Conservation (phyloP, 2,329 filamentous ascomycete species). For the Lecanoromycetidae sp. region DNA sequence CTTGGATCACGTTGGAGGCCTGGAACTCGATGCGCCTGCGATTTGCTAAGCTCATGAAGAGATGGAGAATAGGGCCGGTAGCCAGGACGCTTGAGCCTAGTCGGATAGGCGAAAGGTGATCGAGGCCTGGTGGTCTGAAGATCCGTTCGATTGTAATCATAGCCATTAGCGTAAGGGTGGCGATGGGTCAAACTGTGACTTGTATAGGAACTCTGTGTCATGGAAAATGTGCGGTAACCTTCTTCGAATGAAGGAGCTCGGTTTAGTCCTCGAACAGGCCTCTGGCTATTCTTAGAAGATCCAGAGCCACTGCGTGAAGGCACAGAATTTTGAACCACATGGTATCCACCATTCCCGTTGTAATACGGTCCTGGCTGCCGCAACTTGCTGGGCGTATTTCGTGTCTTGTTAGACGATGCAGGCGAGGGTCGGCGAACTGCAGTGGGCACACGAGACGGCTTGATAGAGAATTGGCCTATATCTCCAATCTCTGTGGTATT, state of each 20-base stretch:
- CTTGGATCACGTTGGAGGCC: conserved; percentile 9
- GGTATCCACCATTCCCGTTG: background rate
- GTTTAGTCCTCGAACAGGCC: background rate
- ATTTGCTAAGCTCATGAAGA: conserved; percentile 15
- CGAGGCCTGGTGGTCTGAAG: conserved; percentile 10
- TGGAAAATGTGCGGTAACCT: conserved; percentile 16
- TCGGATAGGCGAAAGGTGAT: conserved; percentile 20
- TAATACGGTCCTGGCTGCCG: conserved; percentile 1
- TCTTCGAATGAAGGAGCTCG: conserved; percentile 12
- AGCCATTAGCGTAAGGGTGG: background rate
- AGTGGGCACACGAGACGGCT: conserved; percentile 6
- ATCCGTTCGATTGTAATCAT: background rate
- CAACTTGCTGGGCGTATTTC: background rate
- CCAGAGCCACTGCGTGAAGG: conserved; percentile 1
- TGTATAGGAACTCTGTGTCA: conserved; percentile 14
- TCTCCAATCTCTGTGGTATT: conserved; percentile 16
- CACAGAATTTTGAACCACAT: background rate
- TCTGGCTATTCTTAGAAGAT: background rate
- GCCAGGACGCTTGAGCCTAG: conserved; percentile 19
- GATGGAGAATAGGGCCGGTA: conserved; percentile 19
- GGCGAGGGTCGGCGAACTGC: background rate
- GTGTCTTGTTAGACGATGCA: background rate
- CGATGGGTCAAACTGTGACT: conserved; percentile 12
- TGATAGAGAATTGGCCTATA: conserved; percentile 14
- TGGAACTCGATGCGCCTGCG: background rate